A percentile compares a stretch with the other conserved stretches of the same genome.
These are phyloP conservation scores for Beauveria asiatica DNA, from an alignment of 2,329 filamentous ascomycete species.

Conservation along the genomic window DNA sequence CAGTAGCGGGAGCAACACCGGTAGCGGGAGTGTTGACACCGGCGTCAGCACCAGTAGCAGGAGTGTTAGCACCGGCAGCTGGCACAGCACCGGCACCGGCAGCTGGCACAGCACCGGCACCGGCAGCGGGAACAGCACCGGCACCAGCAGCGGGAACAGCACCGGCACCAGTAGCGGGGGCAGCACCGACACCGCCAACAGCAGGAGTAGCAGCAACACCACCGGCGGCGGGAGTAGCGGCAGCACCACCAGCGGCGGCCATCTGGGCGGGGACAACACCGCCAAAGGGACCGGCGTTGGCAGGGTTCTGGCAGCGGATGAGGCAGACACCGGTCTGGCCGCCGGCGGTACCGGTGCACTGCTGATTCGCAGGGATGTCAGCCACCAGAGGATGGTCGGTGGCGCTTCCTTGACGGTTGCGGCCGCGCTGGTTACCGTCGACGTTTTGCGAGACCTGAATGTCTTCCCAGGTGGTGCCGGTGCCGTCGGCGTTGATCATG, in stretches of 20 bases:
- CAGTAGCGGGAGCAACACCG: not conserved
- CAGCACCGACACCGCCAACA: not conserved
- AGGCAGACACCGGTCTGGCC: conserved; percentile 53
- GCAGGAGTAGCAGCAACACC: not conserved
- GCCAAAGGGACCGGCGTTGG: conserved; percentile 53
- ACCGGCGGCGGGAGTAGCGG: conserved; percentile 12
- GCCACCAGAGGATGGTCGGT: conserved; percentile 46
- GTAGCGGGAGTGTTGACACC: not conserved
- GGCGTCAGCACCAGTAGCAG: not conserved
- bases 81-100: not conserved
- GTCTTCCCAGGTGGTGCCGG: conserved; percentile 42
- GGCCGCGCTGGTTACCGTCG: conserved; percentile 21
- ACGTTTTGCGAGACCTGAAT: conserved; percentile 41
- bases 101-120: not conserved
- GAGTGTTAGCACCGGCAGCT: not conserved
- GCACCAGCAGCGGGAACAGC: not conserved
- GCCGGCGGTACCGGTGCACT: conserved; percentile 52
- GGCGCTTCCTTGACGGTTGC: conserved; percentile 33
- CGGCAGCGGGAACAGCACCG: not conserved
- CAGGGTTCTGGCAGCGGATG: conserved; percentile 53
- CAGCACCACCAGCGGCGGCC: conserved; percentile 10
- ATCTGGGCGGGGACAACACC: conserved; percentile 51
- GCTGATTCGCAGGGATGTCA: conserved; percentile 44
- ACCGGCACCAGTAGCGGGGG: not conserved
- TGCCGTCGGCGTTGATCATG: conserved; percentile 55